These are phyloP conservation scores for Endoconidiophora laricicola DNA, from an alignment of 2,329 filamentous ascomycete species.

Conservation along the genomic window DNA sequence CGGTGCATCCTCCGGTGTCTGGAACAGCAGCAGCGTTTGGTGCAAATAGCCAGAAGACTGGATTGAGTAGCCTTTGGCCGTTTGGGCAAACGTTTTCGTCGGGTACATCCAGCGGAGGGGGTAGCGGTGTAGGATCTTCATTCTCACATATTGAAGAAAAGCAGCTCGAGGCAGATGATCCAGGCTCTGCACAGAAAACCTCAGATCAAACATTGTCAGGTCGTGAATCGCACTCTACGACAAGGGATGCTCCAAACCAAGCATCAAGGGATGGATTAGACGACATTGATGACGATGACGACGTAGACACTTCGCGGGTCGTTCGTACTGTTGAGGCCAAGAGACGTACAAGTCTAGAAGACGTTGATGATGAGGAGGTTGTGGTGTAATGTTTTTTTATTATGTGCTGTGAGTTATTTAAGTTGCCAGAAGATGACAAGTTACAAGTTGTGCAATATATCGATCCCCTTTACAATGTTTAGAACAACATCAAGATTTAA, in stretches of 20 bases:
- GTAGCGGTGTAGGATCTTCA: not conserved
- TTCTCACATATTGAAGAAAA: constrained; percentile 12
- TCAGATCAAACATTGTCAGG: no score
- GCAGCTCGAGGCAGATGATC: constrained; percentile 18
- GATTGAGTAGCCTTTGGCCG: constrained; percentile 40
- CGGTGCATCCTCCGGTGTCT: constrained; percentile 32
- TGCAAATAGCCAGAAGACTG: constrained; percentile 17
- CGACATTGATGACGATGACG: constrained; percentile 22
- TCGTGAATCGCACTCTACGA: no score
- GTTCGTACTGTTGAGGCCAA: constrained; percentile 30
- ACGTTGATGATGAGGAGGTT: constrained; percentile 34
- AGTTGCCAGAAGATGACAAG: not conserved
- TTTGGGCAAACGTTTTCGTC: constrained; percentile 24
- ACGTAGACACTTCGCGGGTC: constrained; percentile 25
- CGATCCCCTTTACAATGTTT: no score
- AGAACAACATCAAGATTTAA: no score
- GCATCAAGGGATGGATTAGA: constrained; percentile 16
- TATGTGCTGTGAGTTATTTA: not conserved
- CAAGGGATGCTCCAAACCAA: not conserved
- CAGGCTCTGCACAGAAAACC: no score
- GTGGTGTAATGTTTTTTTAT: constrained; percentile 18
- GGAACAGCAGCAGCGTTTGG: constrained; percentile 15
- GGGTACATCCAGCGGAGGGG: not conserved
- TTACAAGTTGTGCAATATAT: no score
- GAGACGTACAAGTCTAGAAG: constrained; percentile 41